Percentiles rank a stretch among this genome's conserved stretches.
These are phyloP conservation scores for Hymenoscyphus linearis DNA, from an alignment of 2,329 filamentous ascomycete species.

Conservation along the genomic window DNA sequence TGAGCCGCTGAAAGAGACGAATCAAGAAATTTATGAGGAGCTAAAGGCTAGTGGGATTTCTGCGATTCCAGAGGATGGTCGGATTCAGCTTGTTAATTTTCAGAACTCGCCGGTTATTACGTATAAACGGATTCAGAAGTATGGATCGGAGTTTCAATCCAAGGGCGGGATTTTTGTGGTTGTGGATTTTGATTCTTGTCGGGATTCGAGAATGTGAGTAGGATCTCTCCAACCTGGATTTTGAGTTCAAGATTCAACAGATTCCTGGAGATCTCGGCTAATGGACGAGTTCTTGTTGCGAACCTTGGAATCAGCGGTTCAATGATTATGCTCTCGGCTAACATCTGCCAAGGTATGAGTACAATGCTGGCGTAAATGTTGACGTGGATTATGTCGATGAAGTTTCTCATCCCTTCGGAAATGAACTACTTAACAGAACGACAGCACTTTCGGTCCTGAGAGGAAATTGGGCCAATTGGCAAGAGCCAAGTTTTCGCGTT, in stretches of 20 bases:
- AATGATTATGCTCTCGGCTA: neutral
- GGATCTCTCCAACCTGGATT: neutral
- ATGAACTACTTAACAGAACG: neutral
- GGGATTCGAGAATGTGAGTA: neutral
- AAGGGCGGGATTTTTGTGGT: neutral
- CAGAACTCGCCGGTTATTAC: neutral
- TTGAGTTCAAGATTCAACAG: too few species aligned
- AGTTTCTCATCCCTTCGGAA: neutral
- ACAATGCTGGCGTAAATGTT: neutral
- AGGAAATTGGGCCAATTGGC: neutral
- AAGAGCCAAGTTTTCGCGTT: neutral
- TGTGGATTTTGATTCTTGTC: neutral
- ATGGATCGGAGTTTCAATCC: neutral
- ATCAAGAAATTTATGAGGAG: neutral
- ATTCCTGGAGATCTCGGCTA: too few species aligned
- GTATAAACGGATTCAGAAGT: neutral
- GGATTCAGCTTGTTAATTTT: neutral
- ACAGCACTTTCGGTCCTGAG: neutral
- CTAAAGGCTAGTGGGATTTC: neutral
- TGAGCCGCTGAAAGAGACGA: neutral
- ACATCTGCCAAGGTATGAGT: neutral
- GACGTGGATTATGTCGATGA: neutral
- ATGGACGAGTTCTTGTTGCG: too few species aligned
- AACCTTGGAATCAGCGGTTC: too few species aligned
- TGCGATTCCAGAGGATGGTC: neutral